Evolutionary conservation across 192 early-diverging fungal species (phyloP).

Genomic region (Coemansia sp.): DNA sequence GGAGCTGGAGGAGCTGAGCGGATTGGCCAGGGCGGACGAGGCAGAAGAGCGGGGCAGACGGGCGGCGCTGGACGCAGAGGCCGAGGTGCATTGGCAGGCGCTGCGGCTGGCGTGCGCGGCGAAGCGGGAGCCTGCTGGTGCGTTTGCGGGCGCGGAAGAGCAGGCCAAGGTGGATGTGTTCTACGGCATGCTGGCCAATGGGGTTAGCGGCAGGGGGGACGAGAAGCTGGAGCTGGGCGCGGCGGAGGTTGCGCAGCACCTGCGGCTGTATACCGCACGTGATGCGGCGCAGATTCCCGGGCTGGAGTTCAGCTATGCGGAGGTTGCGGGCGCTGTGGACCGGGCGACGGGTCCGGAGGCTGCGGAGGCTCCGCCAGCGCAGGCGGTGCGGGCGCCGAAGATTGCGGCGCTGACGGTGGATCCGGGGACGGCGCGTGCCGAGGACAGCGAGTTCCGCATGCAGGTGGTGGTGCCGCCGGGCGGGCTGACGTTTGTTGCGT

Average conservation of each 20-base stretch:
- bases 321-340: conserved; percentile 15
- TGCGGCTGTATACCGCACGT: conserved; percentile 16
- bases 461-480: conserved; percentile 44
- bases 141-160: neutral
- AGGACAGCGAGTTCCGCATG: conserved; percentile 21
- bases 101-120: conserved; percentile 34
- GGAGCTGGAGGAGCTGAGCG: conserved; percentile 23
- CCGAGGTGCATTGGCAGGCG: conserved; percentile 14
- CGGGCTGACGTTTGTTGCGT: conserved; percentile 40
- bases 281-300: neutral
- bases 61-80: conserved; percentile 3
- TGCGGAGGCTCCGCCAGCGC: neutral
- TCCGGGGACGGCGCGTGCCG: neutral
- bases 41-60: neutral
- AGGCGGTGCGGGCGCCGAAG: conserved; percentile 24
- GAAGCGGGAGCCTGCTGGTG: neutral
- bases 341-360: neutral
- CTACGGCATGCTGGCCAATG: conserved; percentile 17
- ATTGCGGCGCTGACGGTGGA: conserved; percentile 4
- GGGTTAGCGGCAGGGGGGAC: neutral
- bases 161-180: conserved; percentile 5
- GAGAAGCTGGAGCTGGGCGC: conserved; percentile 11
- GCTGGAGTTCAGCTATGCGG: conserved; percentile 6
- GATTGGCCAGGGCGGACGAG: neutral
- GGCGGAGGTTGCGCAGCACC: neutral